A percentile compares a stretch with the other conserved stretches of the same genome.
These are phyloP conservation scores for Oryza meridionalis DNA, from an alignment of 176 grass and related monocot genomes.

Conservation along the genomic window DNA sequence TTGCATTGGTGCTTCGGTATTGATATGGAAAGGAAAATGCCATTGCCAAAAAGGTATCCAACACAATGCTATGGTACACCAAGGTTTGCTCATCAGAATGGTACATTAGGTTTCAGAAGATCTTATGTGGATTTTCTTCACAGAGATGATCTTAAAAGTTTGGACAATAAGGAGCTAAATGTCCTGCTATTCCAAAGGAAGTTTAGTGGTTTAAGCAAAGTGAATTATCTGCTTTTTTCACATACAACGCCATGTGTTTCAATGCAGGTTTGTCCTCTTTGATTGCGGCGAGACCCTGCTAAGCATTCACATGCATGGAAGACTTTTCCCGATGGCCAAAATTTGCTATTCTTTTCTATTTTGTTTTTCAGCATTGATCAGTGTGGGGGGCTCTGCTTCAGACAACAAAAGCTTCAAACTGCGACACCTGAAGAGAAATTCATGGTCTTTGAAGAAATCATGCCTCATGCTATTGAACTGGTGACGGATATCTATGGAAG, in stretches of 20 bases:
- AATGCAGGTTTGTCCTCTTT: not conserved
- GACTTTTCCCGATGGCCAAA: not conserved
- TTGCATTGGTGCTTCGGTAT: not conserved
- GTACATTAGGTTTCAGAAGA: not conserved
- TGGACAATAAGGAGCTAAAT: too few relatives aligned
- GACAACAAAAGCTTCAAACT: conserved; percentile 43
- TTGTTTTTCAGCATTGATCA: conserved; percentile 33
- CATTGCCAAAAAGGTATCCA: not conserved
- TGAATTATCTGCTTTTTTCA: not conserved
- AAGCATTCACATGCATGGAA: not conserved
- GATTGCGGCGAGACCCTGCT: not conserved
- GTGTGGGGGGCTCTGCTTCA: conserved; percentile 46
- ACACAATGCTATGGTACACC: not conserved
- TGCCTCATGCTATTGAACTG: conserved; percentile 21
- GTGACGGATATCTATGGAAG: conserved; percentile 44
- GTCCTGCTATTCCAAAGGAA: too few relatives aligned
- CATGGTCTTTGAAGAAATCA: conserved; percentile 32
- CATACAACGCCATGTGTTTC: not conserved
- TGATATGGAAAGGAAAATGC: not conserved
- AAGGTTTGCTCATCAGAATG: not conserved
- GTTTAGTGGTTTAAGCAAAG: not conserved
- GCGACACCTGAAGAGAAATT: conserved; percentile 37
- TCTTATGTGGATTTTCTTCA: not conserved
- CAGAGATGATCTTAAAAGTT: not conserved
- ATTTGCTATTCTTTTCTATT: not conserved